Percentiles rank a stretch among this genome's conserved stretches.
Conservation (phyloP, 345 rosid genomes). For the Linum usitatissimum region DNA sequence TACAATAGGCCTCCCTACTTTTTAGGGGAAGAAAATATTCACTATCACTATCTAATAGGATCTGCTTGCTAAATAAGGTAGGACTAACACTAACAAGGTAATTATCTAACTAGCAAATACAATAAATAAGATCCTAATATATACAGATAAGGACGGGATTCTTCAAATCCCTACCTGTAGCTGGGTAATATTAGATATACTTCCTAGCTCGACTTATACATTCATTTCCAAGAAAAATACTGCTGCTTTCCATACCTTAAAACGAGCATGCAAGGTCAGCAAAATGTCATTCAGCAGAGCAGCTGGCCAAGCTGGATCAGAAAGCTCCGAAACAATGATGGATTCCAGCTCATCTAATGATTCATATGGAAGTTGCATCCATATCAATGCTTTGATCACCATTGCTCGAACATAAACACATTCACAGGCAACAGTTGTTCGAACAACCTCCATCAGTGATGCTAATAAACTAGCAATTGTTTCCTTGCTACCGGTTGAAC, state of each 20-base stretch:
- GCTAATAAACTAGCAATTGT: slow-evolving; percentile 88
- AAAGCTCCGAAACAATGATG: slow-evolving; percentile 94
- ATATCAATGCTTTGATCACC: slow-evolving; percentile 98
- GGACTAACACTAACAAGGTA: too few relatives aligned
- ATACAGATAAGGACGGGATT: too few relatives aligned
- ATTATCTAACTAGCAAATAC: too few relatives aligned
- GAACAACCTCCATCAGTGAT: slow-evolving; percentile 92
- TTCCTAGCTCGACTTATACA: too few relatives aligned
- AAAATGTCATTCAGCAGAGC: slow-evolving; percentile 82
- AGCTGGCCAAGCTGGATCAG: slow-evolving; percentile 98
- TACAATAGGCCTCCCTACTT: too few relatives aligned
- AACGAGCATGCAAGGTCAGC: slow-evolving; percentile 99
- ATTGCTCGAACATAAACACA: slow-evolving; percentile 96
- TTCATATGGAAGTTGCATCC: slow-evolving; percentile 98
- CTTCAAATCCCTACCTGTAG: too few relatives aligned
- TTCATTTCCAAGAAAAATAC: too few relatives aligned
- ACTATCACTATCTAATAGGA: too few relatives aligned
- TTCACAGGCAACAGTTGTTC: slow-evolving; percentile 98
- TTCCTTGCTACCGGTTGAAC: slow-evolving; percentile 63
- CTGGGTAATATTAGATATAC: too few relatives aligned
- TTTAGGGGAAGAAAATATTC: too few relatives aligned
- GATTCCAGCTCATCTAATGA: slow-evolving; percentile 88
- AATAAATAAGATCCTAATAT: too few relatives aligned
- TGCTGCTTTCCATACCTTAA: slow-evolving; percentile 42
- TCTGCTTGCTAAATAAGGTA: too few relatives aligned